phyloP scores from a whole-genome alignment of 1,284 basidiomycete species.

The Butyriboletus appendiculatus region DNA sequence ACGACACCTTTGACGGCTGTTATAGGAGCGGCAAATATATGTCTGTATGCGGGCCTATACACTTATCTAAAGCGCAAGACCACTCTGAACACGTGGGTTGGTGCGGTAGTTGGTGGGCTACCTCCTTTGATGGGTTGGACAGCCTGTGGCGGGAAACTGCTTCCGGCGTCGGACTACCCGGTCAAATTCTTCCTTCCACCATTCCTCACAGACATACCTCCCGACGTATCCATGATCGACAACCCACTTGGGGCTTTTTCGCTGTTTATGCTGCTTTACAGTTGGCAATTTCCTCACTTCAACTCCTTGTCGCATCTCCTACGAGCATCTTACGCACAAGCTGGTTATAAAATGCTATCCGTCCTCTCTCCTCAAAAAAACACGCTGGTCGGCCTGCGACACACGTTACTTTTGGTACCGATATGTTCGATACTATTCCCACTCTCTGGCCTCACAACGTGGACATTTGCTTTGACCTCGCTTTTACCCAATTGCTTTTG shows the following conservation, averaged over 20 bases:
- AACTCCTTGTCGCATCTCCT: constrained; percentile 91
- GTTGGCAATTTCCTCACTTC: constrained; percentile 99
- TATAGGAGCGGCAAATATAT: constrained; percentile 85
- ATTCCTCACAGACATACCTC: constrained; percentile 39
- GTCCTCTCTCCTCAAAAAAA: constrained; percentile 83
- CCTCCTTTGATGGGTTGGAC: constrained; percentile 99
- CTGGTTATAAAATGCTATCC: constrained; percentile 93
- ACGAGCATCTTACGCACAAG: constrained; percentile 88
- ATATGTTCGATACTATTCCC: constrained; percentile 84
- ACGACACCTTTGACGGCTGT: constrained; percentile 88
- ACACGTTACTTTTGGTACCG: constrained; percentile 79
- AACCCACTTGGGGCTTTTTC: constrained; percentile 79
- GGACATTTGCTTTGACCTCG: constrained; percentile 82
- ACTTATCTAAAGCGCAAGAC: constrained; percentile 93
- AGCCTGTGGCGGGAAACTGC: constrained; percentile 83
- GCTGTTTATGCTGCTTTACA: constrained; percentile 83
- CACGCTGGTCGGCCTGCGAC: constrained; percentile 83
- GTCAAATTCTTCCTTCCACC: constrained; percentile 59
- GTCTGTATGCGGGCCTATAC: constrained; percentile 90
- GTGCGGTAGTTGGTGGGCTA: constrained; percentile 88
- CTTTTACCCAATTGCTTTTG: constrained; percentile 78
- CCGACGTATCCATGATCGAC: constrained; percentile 55
- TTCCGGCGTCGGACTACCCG: constrained; percentile 63
- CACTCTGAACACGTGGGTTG: constrained; percentile 95
- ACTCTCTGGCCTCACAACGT: constrained; percentile 84